Evolutionary conservation across 305 asterid genomes (phyloP).

Genomic region (Withania somnifera): DNA sequence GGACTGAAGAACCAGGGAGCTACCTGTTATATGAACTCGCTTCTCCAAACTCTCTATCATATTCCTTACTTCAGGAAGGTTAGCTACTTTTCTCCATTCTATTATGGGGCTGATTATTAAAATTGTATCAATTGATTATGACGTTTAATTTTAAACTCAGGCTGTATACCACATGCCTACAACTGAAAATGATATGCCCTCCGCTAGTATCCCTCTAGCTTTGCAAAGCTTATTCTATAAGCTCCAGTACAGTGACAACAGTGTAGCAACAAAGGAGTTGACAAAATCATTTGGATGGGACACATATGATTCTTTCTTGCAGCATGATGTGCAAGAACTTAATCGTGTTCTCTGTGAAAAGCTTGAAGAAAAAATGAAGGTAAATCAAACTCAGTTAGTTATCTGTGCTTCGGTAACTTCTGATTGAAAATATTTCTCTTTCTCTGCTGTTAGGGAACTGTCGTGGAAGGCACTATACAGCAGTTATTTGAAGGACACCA

Average conservation of each 20-base stretch:
- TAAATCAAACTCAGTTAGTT: neutral
- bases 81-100: neutral
- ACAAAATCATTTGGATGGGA: slow-evolving; percentile 65
- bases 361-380: slow-evolving; percentile 64
- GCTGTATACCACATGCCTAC: slow-evolving; percentile 57
- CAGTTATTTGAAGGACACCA: slow-evolving; percentile 56
- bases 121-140: neutral
- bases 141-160: slow-evolving; percentile 14
- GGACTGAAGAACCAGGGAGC: slow-evolving; percentile 65
- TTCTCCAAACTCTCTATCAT: slow-evolving; percentile 50
- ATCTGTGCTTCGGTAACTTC: neutral
- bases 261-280: slow-evolving; percentile 46
- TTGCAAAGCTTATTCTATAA: slow-evolving; percentile 50
- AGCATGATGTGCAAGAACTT: slow-evolving; percentile 56
- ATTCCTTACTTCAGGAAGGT: slow-evolving; percentile 61
- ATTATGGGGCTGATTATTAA: neutral
- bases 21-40: slow-evolving; percentile 59
- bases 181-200: slow-evolving; percentile 36
- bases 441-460: slow-evolving; percentile 33
- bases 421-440: slow-evolving; percentile 1
- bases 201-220: slow-evolving; percentile 51
- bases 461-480: slow-evolving; percentile 52
- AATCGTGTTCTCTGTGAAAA: slow-evolving; percentile 44
- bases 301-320: slow-evolving; percentile 47
- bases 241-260: slow-evolving; percentile 43